Evolutionary conservation across 2,329 filamentous ascomycete genomes (phyloP), one percentile per base, ranked within the genome.

Genomic region (Scopulariopsis brevicaulis): DNA sequence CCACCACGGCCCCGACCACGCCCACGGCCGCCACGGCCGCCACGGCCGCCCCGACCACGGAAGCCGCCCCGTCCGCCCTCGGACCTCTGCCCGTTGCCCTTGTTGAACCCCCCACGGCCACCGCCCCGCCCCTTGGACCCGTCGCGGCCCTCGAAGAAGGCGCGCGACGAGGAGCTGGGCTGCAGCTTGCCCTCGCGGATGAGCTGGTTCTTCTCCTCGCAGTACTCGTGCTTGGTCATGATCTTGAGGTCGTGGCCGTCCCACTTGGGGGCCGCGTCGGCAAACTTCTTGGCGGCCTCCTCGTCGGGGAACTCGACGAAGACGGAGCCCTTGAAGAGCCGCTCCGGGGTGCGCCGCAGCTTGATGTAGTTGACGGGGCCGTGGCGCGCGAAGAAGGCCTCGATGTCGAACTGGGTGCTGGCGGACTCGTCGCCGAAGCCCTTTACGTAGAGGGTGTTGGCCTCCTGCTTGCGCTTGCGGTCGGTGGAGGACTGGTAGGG

Each of bases 291-390:
- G 66, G 89, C 86, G 24, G 83, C 80, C 64, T 95, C 89, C 67
- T 91, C 86, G 55, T 83, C 82, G 61, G 83, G 80, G 71, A 97
- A 99, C 72, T 96, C 93, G 63, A 96, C 90, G 69, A 96, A 97
- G 59, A 96, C 90, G 64, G 90, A 96, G 64, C 93, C 91, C 81
- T 99, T 99, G 85, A 97, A 99, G 56, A 80, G 74, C 66, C 84
- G 85, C 60, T 85, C 76, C 51, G 80, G 78, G 54, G 77, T 78
- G 63, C 94, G 90, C 64, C 95, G 90, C 62, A 99, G 87, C 68
- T 93, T 92, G 61, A 99, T 86, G 53, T 86, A 83, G 67, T 89
- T 90, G 65, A 90, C 82, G 35, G 87, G 80, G 53, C 92, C 93
- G 69, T 85, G 92, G 59, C 86, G 81, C 58, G 85, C 79, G 71